Conservation (phyloP, 768 basidiomycete genomes). For the Kwoniella heveanensis region DNA sequence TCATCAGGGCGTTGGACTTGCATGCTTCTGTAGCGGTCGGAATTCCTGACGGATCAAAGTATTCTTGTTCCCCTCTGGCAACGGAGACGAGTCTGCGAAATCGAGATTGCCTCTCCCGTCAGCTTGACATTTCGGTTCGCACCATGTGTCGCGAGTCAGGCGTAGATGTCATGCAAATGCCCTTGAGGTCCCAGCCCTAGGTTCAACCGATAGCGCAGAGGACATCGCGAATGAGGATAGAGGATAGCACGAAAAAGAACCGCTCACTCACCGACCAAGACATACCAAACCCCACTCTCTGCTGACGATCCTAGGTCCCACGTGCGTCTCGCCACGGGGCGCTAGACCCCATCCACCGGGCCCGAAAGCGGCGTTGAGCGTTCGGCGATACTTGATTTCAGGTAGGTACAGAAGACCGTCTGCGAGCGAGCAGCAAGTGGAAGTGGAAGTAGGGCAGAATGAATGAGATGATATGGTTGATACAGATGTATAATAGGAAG, state of each 20-base stretch:
- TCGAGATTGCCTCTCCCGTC: background rate
- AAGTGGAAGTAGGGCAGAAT: no score
- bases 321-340: constrained; percentile 86
- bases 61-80: constrained; percentile 93
- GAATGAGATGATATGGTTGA: no score
- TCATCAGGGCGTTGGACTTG: constrained; percentile 96
- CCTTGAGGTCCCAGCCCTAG: no score
- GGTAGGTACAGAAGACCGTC: constrained; percentile 94
- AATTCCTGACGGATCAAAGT: constrained; percentile 86
- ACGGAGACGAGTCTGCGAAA: constrained; percentile 75
- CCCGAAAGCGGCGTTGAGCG: constrained; percentile 89
- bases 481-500: background rate
- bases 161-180: no score
- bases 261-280: constrained; percentile 70
- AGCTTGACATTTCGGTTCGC: no score
- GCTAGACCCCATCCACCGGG: constrained; percentile 97
- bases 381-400: constrained; percentile 92
- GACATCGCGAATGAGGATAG: no score
- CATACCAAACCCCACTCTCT: constrained; percentile 94
- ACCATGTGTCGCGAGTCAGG: no score
- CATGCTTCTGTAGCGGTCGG: constrained; percentile 92
- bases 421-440: no score
- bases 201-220: no score
- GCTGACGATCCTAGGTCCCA: constrained; percentile 82
- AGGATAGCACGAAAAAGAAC: background rate